Evolutionary conservation across 352 stramenopile species (phyloP).

Genomic region (Globisporangium camurandrum): DNA sequence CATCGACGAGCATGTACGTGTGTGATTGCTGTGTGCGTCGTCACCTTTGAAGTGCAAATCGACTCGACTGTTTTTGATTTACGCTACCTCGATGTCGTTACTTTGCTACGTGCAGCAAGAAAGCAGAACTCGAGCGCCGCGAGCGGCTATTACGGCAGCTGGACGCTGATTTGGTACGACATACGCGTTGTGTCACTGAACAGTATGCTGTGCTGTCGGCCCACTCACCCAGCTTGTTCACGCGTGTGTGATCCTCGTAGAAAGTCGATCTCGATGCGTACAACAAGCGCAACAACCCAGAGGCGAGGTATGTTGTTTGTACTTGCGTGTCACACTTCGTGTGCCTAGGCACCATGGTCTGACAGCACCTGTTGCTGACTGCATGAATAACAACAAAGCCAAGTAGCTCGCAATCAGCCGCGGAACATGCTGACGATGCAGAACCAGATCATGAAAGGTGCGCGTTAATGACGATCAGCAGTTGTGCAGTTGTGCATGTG

Average conservation of each 20-base stretch:
- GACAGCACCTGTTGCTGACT: not conserved
- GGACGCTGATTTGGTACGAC: constrained; percentile 44
- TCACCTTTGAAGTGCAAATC: no score
- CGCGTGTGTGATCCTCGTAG: constrained; percentile 14
- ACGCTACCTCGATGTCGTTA: not conserved
- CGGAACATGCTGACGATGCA: constrained; percentile 72
- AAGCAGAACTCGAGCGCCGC: constrained; percentile 61
- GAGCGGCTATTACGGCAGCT: constrained; percentile 58
- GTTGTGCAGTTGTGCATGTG: not conserved
- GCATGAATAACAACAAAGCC: constrained; percentile 1
- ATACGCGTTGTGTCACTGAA: no score
- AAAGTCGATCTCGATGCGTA: constrained; percentile 70
- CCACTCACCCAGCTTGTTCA: not conserved
- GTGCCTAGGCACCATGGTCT: not conserved
- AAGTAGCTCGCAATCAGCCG: constrained; percentile 25
- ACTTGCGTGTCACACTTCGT: not conserved
- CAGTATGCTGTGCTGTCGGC: not conserved
- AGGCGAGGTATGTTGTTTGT: constrained; percentile 6
- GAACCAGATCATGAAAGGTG: constrained; percentile 87
- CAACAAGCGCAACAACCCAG: constrained; percentile 42
- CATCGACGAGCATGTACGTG: constrained; percentile 40
- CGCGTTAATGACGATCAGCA: not conserved
- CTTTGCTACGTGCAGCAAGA: constrained; percentile 25
- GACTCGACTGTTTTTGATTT: not conserved
- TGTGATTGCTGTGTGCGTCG: no score